Percentiles rank a stretch among this genome's conserved stretches.
These are phyloP conservation scores for Verruconis gallopava DNA, from an alignment of 2,329 filamentous ascomycete genomes.

Conservation along the genomic window DNA sequence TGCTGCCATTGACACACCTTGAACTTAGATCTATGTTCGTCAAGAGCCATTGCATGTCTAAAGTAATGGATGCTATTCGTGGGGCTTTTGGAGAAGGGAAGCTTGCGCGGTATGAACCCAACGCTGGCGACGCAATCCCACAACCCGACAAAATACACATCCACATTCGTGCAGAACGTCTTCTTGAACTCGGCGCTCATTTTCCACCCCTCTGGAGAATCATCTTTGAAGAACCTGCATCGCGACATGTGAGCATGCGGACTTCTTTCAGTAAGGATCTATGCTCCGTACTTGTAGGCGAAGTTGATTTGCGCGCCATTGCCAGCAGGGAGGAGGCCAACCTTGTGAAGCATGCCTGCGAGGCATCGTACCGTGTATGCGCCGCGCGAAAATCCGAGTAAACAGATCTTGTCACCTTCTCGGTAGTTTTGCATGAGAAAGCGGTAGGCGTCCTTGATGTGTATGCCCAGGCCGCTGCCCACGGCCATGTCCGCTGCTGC, in stretches of 20 bases:
- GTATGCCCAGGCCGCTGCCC: conserved; percentile 25
- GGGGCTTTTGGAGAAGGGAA: conserved; percentile 26
- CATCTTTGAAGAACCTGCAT: conserved; percentile 28
- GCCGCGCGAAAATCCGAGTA: conserved; percentile 27
- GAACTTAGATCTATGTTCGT: conserved; percentile 33
- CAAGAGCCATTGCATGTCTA: conserved; percentile 32
- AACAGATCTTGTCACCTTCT: conserved; percentile 26
- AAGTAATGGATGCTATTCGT: conserved; percentile 26
- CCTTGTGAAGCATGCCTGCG: conserved; percentile 31
- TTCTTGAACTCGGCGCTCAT: conserved; percentile 31
- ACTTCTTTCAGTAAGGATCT: background rate
- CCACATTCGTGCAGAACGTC: conserved; percentile 32
- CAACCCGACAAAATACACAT: conserved; percentile 31
- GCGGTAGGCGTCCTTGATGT: conserved; percentile 27
- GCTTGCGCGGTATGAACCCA: conserved; percentile 27
- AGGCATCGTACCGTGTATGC: conserved; percentile 30
- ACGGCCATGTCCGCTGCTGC: conserved; percentile 32
- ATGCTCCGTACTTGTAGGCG: conserved; percentile 22
- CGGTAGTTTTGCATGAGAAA: conserved; percentile 28
- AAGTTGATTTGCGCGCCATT: conserved; percentile 28
- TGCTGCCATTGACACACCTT: conserved; percentile 27
- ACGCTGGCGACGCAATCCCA: conserved; percentile 32
- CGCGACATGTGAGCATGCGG: no score
- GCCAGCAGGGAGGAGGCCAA: conserved; percentile 23
- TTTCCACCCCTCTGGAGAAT: conserved; percentile 26